Conservation (phyloP, 208 protist species). For the Acanthamoeba sp. region DNA sequence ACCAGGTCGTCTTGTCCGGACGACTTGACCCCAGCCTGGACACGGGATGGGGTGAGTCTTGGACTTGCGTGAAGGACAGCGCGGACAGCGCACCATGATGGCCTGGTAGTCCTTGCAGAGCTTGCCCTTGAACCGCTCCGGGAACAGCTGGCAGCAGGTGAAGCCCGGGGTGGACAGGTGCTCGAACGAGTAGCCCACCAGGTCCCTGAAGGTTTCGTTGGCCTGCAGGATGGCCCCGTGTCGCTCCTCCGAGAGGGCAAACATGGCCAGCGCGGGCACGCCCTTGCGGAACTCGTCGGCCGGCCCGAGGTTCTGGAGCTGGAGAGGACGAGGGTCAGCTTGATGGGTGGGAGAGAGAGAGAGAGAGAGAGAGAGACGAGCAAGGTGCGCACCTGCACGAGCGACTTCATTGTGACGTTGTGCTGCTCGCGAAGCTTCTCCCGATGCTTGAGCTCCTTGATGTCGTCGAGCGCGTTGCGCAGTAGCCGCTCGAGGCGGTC, state of each 20-base stretch:
- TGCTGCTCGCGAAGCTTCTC: slow-evolving; percentile 1
- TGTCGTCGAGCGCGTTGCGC: not conserved
- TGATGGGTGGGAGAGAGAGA: too few species aligned
- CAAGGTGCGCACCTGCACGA: too few species aligned
- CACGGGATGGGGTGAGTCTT: too few species aligned
- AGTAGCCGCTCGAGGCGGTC: not conserved
- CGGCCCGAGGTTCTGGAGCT: not conserved
- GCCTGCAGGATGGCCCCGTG: not conserved
- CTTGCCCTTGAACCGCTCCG: not conserved
- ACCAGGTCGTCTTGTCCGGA: not conserved
- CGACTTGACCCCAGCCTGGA: not conserved
- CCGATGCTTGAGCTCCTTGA: not conserved
- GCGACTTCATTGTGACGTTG: not conserved
- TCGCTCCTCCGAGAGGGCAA: not conserved
- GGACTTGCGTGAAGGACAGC: too few species aligned
- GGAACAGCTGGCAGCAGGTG: not conserved
- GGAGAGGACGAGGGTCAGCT: too few species aligned
- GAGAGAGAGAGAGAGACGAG: too few species aligned
- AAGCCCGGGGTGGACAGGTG: not conserved
- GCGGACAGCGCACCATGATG: not conserved
- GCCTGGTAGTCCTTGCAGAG: not conserved
- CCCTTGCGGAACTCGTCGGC: not conserved
- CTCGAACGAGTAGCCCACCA: not conserved
- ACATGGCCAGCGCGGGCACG: not conserved
- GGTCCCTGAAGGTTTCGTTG: not conserved